phyloP scores from a whole-genome alignment of 306 rosid genomes.

The Quercus agrifolia region DNA sequence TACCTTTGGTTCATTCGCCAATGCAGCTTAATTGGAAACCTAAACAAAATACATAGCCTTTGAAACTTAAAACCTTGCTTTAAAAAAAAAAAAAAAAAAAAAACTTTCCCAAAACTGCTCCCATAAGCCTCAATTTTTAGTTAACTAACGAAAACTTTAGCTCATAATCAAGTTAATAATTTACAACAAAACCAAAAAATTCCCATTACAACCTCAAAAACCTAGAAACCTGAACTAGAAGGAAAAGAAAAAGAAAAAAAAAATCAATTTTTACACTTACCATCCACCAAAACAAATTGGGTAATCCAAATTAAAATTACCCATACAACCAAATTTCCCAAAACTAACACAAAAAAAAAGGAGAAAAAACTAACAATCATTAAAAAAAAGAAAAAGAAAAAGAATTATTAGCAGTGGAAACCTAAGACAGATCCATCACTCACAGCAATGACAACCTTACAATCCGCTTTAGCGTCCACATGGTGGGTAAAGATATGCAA shows the following conservation, averaged over 20 bases:
- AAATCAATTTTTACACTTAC: background rate
- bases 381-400: background rate
- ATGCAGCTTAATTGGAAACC: too few species aligned
- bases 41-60: too few species aligned
- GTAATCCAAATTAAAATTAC: background rate
- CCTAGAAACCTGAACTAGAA: background rate
- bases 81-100: too few species aligned
- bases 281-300: background rate
- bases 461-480: constrained; percentile 48
- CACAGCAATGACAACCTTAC: constrained; percentile 60
- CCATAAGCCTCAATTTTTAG: too few species aligned
- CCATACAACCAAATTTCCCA: background rate
- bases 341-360: background rate
- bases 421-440: constrained; percentile 80
- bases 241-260: too few species aligned
- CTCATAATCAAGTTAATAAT: too few species aligned
- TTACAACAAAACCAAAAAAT: too few species aligned
- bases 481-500: constrained; percentile 77
- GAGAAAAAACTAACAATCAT: background rate
- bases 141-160: too few species aligned
- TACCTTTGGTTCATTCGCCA: too few species aligned
- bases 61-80: too few species aligned
- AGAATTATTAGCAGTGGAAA: constrained; percentile 59
- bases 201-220: too few species aligned
- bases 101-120: too few species aligned